Percentiles rank a stretch among this genome's conserved stretches.
Evolutionary conservation across 2,329 filamentous ascomycete species (phyloP).

Genomic region (Xylariaceae sp.): DNA sequence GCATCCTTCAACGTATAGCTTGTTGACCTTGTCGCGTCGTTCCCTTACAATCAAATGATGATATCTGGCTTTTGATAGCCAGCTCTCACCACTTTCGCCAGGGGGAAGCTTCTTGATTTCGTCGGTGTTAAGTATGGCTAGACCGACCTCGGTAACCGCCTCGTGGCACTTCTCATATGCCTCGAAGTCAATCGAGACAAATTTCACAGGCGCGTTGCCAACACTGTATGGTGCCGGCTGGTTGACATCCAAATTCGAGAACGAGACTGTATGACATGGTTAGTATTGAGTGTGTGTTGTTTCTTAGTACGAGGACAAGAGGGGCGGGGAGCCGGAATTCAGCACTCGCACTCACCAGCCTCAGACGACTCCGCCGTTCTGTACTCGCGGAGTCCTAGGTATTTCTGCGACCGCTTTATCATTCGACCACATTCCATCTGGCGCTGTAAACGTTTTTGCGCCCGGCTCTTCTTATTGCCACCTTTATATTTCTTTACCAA

Average conservation of each 20-base stretch:
- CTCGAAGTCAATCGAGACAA: conserved; percentile 79
- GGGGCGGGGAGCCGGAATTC: too few relatives aligned
- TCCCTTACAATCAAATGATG: conserved; percentile 76
- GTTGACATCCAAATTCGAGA: conserved; percentile 27
- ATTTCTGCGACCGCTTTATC: conserved; percentile 61
- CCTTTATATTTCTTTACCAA: conserved; percentile 39
- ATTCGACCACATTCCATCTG: conserved; percentile 50
- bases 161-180: conserved; percentile 63
- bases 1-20: conserved; percentile 63
- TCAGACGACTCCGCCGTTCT: conserved; percentile 4
- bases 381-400: conserved; percentile 58
- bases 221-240: conserved; percentile 41
- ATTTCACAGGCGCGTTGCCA: conserved; percentile 52
- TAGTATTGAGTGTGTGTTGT: too few relatives aligned
- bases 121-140: conserved; percentile 71
- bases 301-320: too few relatives aligned
- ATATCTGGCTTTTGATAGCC: conserved; percentile 61
- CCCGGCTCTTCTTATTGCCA: conserved; percentile 11
- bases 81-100: conserved; percentile 57
- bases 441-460: conserved; percentile 40
- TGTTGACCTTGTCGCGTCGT: conserved; percentile 60
- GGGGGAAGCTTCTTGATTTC: conserved; percentile 51
- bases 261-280: too few relatives aligned
- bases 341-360: background rate
- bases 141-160: conserved; percentile 77